phyloP scores from a whole-genome alignment of 148 eudicot species.

The Amaranthus hypochondriacus region DNA sequence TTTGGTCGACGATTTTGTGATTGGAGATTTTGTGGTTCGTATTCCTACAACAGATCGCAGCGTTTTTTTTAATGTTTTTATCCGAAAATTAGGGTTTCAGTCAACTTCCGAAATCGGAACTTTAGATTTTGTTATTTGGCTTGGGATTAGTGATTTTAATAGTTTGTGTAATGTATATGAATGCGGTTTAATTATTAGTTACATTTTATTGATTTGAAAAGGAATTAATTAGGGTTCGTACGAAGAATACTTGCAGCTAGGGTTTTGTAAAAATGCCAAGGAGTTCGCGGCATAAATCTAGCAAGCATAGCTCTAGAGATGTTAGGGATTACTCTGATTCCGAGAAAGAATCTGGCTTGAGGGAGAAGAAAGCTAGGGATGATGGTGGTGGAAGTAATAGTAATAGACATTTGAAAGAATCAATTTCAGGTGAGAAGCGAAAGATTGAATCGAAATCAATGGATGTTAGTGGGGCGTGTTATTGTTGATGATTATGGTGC shows the following conservation, averaged over 20 bases:
- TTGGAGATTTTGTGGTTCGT: background rate
- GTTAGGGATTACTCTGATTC: constrained; percentile 66
- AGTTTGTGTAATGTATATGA: background rate
- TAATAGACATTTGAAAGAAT: constrained; percentile 54
- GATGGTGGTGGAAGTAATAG: constrained; percentile 29
- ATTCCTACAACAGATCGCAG: too few relatives aligned
- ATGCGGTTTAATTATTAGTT: constrained; percentile 4
- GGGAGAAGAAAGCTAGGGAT: constrained; percentile 48
- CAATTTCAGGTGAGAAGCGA: constrained; percentile 61
- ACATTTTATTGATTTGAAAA: constrained; percentile 4
- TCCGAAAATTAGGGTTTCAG: constrained; percentile 19
- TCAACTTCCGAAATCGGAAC: background rate
- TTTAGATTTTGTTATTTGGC: background rate
- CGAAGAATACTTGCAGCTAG: too few relatives aligned
- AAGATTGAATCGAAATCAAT: constrained; percentile 39
- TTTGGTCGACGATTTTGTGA: too few relatives aligned
- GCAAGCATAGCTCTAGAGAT: constrained; percentile 67
- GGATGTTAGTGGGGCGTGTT: constrained; percentile 29
- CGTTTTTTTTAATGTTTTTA: background rate
- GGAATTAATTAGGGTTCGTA: constrained; percentile 23
- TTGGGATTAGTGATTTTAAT: background rate
- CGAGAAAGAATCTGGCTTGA: constrained; percentile 60
- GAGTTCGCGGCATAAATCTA: constrained; percentile 91
- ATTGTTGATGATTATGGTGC: constrained; percentile 35
- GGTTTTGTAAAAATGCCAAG: constrained; percentile 50